Evolutionary conservation across 352 stramenopile species (phyloP).

Genomic region (Bremia lactucae): DNA sequence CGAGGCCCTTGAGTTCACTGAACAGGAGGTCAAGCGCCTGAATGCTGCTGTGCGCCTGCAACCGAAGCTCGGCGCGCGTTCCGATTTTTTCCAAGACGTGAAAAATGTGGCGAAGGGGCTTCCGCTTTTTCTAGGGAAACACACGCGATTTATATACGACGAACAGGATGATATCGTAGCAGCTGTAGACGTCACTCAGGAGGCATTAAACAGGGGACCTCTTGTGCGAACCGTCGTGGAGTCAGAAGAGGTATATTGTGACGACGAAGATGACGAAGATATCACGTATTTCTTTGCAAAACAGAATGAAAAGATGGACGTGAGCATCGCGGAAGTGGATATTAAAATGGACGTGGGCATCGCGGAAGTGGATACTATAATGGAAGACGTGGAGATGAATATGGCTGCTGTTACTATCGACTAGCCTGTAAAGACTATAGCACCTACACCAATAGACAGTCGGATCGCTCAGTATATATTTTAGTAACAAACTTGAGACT

Average conservation of each 20-base stretch:
- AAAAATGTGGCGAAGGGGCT: conserved; percentile 46
- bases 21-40: conserved; percentile 45
- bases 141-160: conserved; percentile 77
- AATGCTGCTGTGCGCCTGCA: conserved; percentile 45
- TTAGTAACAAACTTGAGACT: conserved; percentile 3
- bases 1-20: conserved; percentile 59
- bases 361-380: conserved; percentile 25
- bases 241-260: conserved; percentile 29
- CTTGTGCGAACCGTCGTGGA: conserved; percentile 54
- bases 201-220: conserved; percentile 34
- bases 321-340: conserved; percentile 33
- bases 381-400: conserved; percentile 67
- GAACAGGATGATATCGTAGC: conserved; percentile 56
- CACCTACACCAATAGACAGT: conserved; percentile 5
- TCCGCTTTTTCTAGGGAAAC: conserved; percentile 65
- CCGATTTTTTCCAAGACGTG: conserved; percentile 52
- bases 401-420: conserved; percentile 47
- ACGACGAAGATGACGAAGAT: conserved; percentile 25
- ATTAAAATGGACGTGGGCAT: conserved; percentile 25
- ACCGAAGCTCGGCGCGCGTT: conserved; percentile 39
- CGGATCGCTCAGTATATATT: conserved; percentile 8
- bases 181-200: conserved; percentile 51
- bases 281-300: conserved; percentile 21
- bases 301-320: conserved; percentile 15
- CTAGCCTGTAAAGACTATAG: conserved; percentile 22